phyloP scores from a whole-genome alignment of 768 basidiomycete species.

The Ephemerocybe angulata region DNA sequence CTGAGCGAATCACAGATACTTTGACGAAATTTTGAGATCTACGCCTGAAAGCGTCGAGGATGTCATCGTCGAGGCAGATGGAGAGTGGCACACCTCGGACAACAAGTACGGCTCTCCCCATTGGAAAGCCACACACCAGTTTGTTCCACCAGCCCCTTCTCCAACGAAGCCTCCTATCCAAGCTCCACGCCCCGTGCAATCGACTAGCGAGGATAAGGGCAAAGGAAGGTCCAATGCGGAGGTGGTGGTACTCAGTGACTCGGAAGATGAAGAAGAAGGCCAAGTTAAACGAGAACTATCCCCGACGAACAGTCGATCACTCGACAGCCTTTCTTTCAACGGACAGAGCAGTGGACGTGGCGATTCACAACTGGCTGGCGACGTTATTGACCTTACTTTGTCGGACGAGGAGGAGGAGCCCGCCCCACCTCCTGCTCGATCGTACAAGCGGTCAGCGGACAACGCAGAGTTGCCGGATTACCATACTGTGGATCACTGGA shows the following conservation, averaged over 20 bases:
- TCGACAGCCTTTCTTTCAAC: slow-evolving; percentile 25
- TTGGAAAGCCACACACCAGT: slow-evolving; percentile 64
- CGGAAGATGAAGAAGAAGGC: slow-evolving; percentile 74
- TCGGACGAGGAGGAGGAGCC: slow-evolving; percentile 75
- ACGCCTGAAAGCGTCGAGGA: slow-evolving; percentile 84
- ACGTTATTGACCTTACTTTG: slow-evolving; percentile 82
- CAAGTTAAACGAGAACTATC: slow-evolving; percentile 75
- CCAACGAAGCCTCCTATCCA: slow-evolving; percentile 21
- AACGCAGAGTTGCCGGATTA: slow-evolving; percentile 37
- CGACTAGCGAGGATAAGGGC: slow-evolving; percentile 17
- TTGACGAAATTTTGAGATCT: slow-evolving; percentile 75
- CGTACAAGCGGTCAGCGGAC: slow-evolving; percentile 56
- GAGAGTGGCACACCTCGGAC: slow-evolving; percentile 94
- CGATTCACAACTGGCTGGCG: slow-evolving; percentile 31
- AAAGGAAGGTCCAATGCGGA: slow-evolving; percentile 45
- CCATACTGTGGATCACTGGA: slow-evolving; percentile 65
- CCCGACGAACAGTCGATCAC: slow-evolving; percentile 44
- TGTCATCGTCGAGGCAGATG: slow-evolving; percentile 90
- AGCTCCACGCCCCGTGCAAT: slow-evolving; percentile 15
- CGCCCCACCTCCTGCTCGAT: slow-evolving; percentile 15
- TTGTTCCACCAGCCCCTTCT: slow-evolving; percentile 29
- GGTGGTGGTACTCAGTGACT: slow-evolving; percentile 50
- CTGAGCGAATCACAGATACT: slow-evolving; percentile 54
- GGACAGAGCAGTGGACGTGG: slow-evolving; percentile 20
- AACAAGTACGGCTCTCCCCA: slow-evolving; percentile 71